These are phyloP conservation scores for Pseudocercospora ulei DNA, from an alignment of 2,329 filamentous ascomycete species.

Conservation along the genomic window DNA sequence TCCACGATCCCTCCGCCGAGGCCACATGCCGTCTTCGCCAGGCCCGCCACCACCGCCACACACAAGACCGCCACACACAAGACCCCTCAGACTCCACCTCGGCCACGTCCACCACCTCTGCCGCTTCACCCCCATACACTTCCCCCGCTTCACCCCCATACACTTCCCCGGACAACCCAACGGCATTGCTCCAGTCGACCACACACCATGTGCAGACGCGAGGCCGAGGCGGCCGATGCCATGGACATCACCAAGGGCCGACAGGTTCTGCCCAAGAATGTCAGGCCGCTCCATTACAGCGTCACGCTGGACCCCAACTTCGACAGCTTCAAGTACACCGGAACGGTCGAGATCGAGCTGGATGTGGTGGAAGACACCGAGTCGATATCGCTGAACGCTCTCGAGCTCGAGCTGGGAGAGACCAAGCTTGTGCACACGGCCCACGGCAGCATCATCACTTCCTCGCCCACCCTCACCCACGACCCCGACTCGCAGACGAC, in stretches of 20 bases:
- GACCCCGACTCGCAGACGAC: conserved; percentile 72
- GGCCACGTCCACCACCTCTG: neutral
- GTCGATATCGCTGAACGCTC: conserved; percentile 76
- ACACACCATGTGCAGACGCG: conserved; percentile 58
- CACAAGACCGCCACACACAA: too few species aligned
- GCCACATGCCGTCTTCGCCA: neutral
- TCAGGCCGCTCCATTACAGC: conserved; percentile 86
- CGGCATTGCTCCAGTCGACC: conserved; percentile 67
- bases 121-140: neutral
- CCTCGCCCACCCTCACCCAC: conserved; percentile 59
- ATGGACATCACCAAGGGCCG: conserved; percentile 56
- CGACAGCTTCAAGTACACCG: conserved; percentile 75
- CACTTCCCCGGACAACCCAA: conserved; percentile 12
- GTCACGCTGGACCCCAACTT: conserved; percentile 87
- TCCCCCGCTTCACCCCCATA: neutral
- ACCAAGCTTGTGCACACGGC: conserved; percentile 53
- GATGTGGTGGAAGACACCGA: conserved; percentile 76
- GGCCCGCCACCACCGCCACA: conserved; percentile 5
- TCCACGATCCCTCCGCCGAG: neutral
- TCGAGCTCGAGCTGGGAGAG: conserved; percentile 73
- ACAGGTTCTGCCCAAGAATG: conserved; percentile 82
- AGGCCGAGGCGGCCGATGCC: conserved; percentile 47
- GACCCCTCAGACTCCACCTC: conserved; percentile 4
- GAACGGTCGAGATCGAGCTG: conserved; percentile 75
- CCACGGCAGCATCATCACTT: conserved; percentile 49